Base-by-base conservation (phyloP, 148 eudicot genomes). In the Drosera capensis region DNA sequence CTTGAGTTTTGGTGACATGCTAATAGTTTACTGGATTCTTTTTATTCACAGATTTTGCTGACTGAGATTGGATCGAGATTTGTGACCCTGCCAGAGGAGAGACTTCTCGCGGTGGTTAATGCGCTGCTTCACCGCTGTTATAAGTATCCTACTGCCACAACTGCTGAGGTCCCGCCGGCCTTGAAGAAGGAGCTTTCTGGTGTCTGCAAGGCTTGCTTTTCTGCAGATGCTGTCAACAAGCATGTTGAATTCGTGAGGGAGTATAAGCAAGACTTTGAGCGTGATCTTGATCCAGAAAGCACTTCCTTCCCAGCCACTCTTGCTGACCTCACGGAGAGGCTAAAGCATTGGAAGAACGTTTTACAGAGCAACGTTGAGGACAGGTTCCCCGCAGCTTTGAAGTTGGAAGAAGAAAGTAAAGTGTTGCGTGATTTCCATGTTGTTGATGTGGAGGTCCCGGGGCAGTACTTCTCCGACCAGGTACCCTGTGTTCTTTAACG, bases 171-270 rank as follows among this genome's bases (percentile, higher is more conserved):
- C 46, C 99, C 99, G 23, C 93, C 79, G 51, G 78, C 99, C 56
- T 88, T 90, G 30, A 85, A 86, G 63, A 90, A 90, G 72, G 99
- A 90, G 77, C 93, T 90, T 34, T 90, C 99, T 39, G 95, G 99
- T 49, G 95, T 85, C 60, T 85, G 99, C 64, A 71, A 78, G 71
- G 95, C 99, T 39, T 90, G 99, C 60, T 90, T 90, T 66, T 84
- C 99, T 1, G 82, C 88, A 56, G 99, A 84, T 71, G 99, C 99
- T 55, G 93, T 90, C 52, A 90, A 78, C 69, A 90, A 90, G 64
- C 99, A 84, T 74, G 94, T 81, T 43, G 95, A 90, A 21, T 85
- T 90, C 45, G 99, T 85, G 53, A 66, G 84, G 52, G 99, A 85
- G 56, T 90, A 90, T 71, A 90, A 90, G 70, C 87, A 78, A 45